Evolutionary conservation across 1,139 yeast species (phyloP).

Genomic region (Zygosaccharomyces sapae): DNA sequence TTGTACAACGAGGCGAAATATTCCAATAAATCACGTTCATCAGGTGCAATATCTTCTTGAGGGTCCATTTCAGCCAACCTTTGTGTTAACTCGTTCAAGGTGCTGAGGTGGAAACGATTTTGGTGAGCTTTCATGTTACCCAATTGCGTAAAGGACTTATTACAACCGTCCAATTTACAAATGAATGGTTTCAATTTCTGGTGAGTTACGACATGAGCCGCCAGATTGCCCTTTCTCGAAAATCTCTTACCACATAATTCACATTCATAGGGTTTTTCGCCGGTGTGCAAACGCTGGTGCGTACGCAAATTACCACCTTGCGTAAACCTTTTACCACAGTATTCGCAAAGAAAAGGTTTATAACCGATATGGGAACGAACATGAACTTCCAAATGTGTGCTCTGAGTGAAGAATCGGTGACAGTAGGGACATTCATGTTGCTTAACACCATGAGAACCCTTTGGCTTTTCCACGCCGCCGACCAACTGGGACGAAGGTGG

Average conservation of each 20-base stretch:
- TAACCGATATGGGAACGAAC: constrained; percentile 72
- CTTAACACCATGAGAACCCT: constrained; percentile 43
- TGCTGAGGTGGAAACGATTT: constrained; percentile 75
- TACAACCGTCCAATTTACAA: constrained; percentile 78
- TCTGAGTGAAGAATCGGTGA: constrained; percentile 63
- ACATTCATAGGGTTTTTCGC: constrained; percentile 83
- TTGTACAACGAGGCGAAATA: constrained; percentile 80
- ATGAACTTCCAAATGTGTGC: constrained; percentile 76
- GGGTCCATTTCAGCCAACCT: constrained; percentile 57
- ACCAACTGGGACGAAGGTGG: constrained; percentile 67
- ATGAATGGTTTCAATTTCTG: constrained; percentile 72
- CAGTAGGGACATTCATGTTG: constrained; percentile 72
- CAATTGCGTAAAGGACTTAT: constrained; percentile 81
- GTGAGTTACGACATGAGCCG: constrained; percentile 81
- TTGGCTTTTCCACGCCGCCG: constrained; percentile 78
- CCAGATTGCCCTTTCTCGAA: constrained; percentile 84
- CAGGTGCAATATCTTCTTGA: constrained; percentile 47
- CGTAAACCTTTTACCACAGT: constrained; percentile 76
- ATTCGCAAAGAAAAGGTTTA: constrained; percentile 75
- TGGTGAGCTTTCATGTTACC: constrained; percentile 94
- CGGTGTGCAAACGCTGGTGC: constrained; percentile 84
- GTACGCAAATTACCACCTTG: constrained; percentile 92
- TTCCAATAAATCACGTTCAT: constrained; percentile 63
- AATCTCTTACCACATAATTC: constrained; percentile 68
- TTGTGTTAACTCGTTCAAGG: constrained; percentile 59